A percentile compares a stretch with the other conserved stretches of the same genome.
Evolutionary conservation across 176 grass and related monocot genomes (phyloP).

Genomic region (Rhynchospora pubera): DNA sequence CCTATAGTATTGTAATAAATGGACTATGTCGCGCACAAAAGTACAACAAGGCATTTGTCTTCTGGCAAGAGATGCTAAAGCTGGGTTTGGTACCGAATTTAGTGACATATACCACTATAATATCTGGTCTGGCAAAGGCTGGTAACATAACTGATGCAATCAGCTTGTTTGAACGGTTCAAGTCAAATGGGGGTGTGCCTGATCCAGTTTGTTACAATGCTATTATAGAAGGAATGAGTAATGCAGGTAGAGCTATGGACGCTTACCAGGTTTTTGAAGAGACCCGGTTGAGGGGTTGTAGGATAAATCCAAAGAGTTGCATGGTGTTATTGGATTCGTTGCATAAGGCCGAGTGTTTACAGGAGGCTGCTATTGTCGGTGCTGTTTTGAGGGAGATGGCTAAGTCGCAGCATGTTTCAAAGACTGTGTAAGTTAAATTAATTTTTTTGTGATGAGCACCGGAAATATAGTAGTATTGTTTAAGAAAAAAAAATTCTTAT

Average conservation of each 20-base stretch:
- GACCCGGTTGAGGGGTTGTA: constrained; percentile 60
- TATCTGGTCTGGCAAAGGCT: constrained; percentile 69
- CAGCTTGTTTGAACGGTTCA: constrained; percentile 76
- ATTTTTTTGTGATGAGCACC: not conserved
- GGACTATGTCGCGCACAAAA: constrained; percentile 80
- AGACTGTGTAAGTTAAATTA: constrained; percentile 41
- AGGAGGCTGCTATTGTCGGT: constrained; percentile 86
- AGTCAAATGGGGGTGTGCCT: constrained; percentile 64
- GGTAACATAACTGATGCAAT: constrained; percentile 76
- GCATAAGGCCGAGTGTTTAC: constrained; percentile 71
- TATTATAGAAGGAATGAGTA: constrained; percentile 97
- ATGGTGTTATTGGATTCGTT: constrained; percentile 84
- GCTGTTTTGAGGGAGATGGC: constrained; percentile 93
- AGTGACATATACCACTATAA: constrained; percentile 96
- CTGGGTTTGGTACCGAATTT: constrained; percentile 60
- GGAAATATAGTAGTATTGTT: not conserved
- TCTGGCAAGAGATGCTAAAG: constrained; percentile 98
- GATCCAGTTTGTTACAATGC: constrained; percentile 73
- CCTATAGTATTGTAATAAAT: constrained; percentile 85
- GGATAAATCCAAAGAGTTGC: constrained; percentile 73
- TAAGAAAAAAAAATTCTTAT: not conserved
- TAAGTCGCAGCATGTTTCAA: constrained; percentile 80
- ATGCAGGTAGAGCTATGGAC: constrained; percentile 67
- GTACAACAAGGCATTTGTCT: constrained; percentile 95
- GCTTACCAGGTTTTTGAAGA: constrained; percentile 88